Evolutionary conservation across 768 basidiomycete genomes (phyloP).

Genomic region (Dacryopinax primogenitus): DNA sequence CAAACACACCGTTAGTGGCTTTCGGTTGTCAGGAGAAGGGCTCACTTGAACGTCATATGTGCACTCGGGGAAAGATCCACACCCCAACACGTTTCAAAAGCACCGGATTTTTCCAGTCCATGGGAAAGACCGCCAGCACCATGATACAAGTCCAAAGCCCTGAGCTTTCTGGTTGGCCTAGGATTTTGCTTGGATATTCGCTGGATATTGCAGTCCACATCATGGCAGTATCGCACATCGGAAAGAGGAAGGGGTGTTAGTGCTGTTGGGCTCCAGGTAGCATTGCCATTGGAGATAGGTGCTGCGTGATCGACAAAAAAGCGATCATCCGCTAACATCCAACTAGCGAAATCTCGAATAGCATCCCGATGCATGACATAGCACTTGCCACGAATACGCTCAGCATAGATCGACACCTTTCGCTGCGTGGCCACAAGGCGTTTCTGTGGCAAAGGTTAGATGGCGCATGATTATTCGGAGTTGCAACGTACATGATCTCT

Average conservation of each 20-base stretch:
- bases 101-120: constrained; percentile 42
- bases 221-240: neutral
- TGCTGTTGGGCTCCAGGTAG: neutral
- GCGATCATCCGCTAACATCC: neutral
- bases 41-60: constrained; percentile 49
- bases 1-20: neutral
- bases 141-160: constrained; percentile 14
- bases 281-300: neutral
- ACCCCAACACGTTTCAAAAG: constrained; percentile 47
- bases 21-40: constrained; percentile 4
- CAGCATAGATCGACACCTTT: neutral
- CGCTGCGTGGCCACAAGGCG: neutral
- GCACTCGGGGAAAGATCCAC: constrained; percentile 69
- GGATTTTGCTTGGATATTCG: neutral
- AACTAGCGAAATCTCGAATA: neutral
- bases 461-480: neutral
- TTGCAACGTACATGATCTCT: neutral
- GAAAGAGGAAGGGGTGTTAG: neutral
- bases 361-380: neutral
- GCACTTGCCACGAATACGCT: neutral
- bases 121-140: constrained; percentile 49
- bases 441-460: neutral
- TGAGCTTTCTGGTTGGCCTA: neutral
- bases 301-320: neutral
- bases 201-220: neutral